Evolutionary conservation across 2,329 filamentous ascomycete genomes (phyloP), one percentile per base, ranked within the genome.

Genomic region (Neonectria hederae): DNA sequence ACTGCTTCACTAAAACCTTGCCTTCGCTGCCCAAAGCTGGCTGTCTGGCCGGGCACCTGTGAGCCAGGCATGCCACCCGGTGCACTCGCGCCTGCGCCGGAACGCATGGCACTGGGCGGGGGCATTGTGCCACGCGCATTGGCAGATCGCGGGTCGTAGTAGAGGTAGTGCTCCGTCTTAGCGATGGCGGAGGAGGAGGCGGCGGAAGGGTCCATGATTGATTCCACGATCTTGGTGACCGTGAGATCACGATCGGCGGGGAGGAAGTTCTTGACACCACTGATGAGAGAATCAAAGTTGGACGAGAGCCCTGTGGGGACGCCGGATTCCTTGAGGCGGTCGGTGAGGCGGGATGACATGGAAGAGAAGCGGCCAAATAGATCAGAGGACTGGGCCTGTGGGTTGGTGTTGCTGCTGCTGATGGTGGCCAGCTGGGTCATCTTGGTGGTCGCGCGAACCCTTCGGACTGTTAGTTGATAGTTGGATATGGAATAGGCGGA

Each of bases 401-500:
- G 86, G 19, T 87, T 83, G 65, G 91, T 84, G 14, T 92, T 90
- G 30, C 90, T 84, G 30, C 90, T 90, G 67, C 95, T 96, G 66
- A 94, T 90, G 1, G 94, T 97, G 4, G 94, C 93, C 78, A 99
- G 92, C 88, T 98, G 97, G 14, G 95, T 98, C 93, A 98, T 97
- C 68, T 96, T 93, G 5, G 95, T 98, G 54, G 97, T 94, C 69
- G 97, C 93, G 65, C 95, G 93, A 56, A 98, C 93, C 77, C 92
- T 89, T 74, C 46, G 53, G 35, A 13, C 35, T 17, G 48, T 78
- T 69, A 81, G 77, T 43, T 55, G 57, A 35, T 11, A 1, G 3
- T 9, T 19, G 24, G 17, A 8, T 11, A 54, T n/a, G 43, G 8
- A 42, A 19, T 22, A 28, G 22, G 38, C 17, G 24, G 22, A 17